Evolutionary conservation across 495 filamentous ascomycete genomes (phyloP), one percentile per base, ranked within the genome.

Genomic region (Hypoxylon lienhwacheense): DNA sequence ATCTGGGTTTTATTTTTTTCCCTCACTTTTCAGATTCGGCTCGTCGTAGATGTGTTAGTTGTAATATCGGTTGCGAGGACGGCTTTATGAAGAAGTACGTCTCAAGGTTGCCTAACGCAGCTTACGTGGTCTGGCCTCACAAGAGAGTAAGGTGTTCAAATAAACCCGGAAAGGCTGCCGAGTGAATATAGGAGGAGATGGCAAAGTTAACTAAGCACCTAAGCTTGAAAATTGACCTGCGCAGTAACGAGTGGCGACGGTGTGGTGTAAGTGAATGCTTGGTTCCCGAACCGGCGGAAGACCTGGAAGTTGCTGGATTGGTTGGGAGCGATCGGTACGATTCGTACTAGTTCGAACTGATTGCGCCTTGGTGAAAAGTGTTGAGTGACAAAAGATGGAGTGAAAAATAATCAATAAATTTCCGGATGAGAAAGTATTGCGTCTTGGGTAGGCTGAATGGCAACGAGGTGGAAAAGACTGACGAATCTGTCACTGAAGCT

Each of bases 201-300:
- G 40, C 40, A 41, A 45, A 46, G 35, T 37, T 20, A 59, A 53
- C 49, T 59, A 53, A 59, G 44, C 48, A 44, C 12, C 31, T 53
- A 49, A 40, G 56, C 49, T 59, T 29, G 21, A 47, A 52, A 28
- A 7, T 26, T 47, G 36, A 28, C 29, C 39, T 43, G 45, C 24
- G 24, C 37, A 48, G 44, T 28, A 51, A 51, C 33, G 46, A 46
- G 50, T 61, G 50, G 57, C 50, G 33, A 48, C 16, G 25, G 16
- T 47, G 44, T 21, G 25, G 16, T 47, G 44, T 21, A 55, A 47
- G 34, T 20, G 47, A 61, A 47, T 46, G 47, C 58, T 16, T 55
- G 58, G 58, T 52, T 55, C 52, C 58, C 58, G 58, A 61, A 16
- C 58, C 58, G 58, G 58, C 58, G 58, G 58, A 61, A 61, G 58